phyloP scores from a whole-genome alignment of 192 early-diverging fungal genomes.

The Allomyces javanicus region DNA sequence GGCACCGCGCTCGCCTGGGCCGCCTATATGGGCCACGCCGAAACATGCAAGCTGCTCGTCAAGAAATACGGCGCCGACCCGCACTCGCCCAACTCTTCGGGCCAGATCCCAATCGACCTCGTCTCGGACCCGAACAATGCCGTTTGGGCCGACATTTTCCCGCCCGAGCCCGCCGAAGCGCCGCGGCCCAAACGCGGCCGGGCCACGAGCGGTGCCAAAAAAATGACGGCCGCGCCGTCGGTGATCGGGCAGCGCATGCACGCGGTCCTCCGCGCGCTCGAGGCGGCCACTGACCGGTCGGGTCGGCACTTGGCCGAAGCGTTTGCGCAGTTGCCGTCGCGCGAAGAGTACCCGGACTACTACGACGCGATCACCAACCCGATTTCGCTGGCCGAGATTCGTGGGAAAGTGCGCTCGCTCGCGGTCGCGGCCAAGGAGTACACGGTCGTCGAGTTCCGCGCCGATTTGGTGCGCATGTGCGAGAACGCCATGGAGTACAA shows the following conservation, averaged over 20 bases:
- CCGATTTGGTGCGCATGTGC: conserved; percentile 70
- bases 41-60: conserved; percentile 1
- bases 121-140: too few relatives aligned
- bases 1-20: conserved; percentile 3
- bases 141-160: too few relatives aligned
- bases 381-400: conserved; percentile 45
- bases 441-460: conserved; percentile 45
- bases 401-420: conserved; percentile 15
- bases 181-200: too few relatives aligned
- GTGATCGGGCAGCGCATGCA: too few relatives aligned
- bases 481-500: conserved; percentile 86
- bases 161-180: too few relatives aligned
- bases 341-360: conserved; percentile 75
- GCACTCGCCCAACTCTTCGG: neutral
- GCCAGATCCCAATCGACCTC: conserved; percentile 1
- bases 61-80: conserved; percentile 2
- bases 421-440: conserved; percentile 24
- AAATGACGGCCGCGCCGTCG: too few relatives aligned
- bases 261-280: too few relatives aligned
- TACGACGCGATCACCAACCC: conserved; percentile 66
- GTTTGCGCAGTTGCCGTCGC: conserved; percentile 57
- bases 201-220: too few relatives aligned
- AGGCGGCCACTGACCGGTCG: conserved; percentile 3
- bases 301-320: conserved; percentile 48
- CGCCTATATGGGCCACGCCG: conserved; percentile 1